phyloP scores from a whole-genome alignment of 345 rosid species.

The Triadica sebifera region DNA sequence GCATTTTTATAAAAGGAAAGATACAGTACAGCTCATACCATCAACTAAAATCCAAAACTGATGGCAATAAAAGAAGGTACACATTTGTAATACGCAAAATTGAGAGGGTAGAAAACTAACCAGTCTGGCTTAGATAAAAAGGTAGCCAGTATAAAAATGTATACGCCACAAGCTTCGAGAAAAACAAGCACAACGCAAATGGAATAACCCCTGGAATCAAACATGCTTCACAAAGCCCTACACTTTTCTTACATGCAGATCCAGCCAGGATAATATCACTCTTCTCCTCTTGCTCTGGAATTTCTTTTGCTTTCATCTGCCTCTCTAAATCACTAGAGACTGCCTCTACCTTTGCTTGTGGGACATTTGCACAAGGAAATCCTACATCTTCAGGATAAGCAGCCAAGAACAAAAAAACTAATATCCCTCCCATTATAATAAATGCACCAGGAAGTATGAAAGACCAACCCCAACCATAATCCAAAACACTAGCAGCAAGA shows the following conservation, averaged over 20 bases:
- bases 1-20: not conserved
- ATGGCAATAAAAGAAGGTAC: not conserved
- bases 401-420: conserved; percentile 76
- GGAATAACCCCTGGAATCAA: conserved; percentile 90
- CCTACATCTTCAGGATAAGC: conserved; percentile 95
- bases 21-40: not conserved
- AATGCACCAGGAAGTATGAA: conserved; percentile 75
- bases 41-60: not conserved
- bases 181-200: conserved; percentile 83
- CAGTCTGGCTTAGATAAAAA: conserved; percentile 83
- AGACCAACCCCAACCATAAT: conserved; percentile 96
- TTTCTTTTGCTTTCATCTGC: conserved; percentile 23
- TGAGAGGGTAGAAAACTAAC: conserved; percentile 31
- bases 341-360: conserved; percentile 1
- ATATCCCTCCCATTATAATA: conserved; percentile 63
- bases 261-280: conserved; percentile 13
- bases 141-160: conserved; percentile 94
- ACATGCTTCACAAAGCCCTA: conserved; percentile 85
- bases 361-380: conserved; percentile 43
- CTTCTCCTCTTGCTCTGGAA: conserved; percentile 12
- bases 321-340: conserved; percentile 39
- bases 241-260: conserved; percentile 56
- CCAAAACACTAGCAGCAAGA: conserved; percentile 85
- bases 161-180: conserved; percentile 88
- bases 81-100: not conserved